Evolutionary conservation across 345 rosid genomes (phyloP), one percentile per base, ranked within the genome.

Genomic region (Sonneratia caseolaris): DNA sequence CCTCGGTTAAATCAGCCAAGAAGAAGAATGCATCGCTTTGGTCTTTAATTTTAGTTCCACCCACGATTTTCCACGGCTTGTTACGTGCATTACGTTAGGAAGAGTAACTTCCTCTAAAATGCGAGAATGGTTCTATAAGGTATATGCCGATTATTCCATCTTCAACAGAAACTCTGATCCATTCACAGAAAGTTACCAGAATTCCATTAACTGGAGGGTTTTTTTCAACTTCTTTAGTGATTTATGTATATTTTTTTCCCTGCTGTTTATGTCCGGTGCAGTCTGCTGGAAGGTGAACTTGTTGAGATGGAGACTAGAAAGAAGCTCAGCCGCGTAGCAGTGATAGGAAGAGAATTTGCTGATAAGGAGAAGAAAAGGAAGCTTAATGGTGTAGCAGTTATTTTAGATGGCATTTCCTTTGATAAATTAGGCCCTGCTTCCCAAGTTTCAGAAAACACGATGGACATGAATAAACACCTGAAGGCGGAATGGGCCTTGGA

Each of bases 261-360:
- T 22, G 5, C 32, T 22, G 65, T 61, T 61, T 57, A 57, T 57
- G 6, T 57, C 64, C 10, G 15, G 7, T 53, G 59, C 59, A 53
- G 59, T 53, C 59, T 70, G 64, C 18, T 92, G 96, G 96, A 92
- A 71, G 84, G 78, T 27, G 86, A 87, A 71, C 86, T 85, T 72
- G 77, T 76, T 37, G 82, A 81, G 66, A 86, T 82, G 75, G 85
- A 81, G 69, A 84, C 82, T 89, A 61, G 24, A 24, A 90, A 89
- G 73, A 90, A 81, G 73, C 78, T 82, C 5, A 83, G 78, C 73
- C 86, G 85, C 68, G 79, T 74, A 72, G 74, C 71, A 5, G 42
- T 68, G 59, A 82, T 89, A 92, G 94, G 96, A 72, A 82, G 86
- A 76, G 86, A 87, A 72, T 85, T 85, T 73, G 77, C 78, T 37